Evolutionary conservation across 1,284 basidiomycete species (phyloP).

Genomic region (Ceratobasidium sp.): DNA sequence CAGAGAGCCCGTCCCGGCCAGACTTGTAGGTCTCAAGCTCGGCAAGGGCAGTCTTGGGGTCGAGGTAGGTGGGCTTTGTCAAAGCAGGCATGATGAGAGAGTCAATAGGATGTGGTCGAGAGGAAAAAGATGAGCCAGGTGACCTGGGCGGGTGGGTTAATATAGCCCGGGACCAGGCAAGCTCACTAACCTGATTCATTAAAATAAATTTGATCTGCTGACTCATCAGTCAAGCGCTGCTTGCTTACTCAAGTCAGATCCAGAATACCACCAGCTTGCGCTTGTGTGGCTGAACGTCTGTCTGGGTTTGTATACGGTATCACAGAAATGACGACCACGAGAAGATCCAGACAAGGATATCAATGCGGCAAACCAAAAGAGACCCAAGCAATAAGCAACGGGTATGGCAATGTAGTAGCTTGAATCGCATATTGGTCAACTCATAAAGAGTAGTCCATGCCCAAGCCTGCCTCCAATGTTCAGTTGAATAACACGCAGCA

Average conservation of each 20-base stretch:
- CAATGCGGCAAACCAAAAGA: too few species aligned
- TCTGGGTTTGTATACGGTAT: neutral
- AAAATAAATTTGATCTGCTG: conserved; percentile 37
- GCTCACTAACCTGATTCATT: conserved; percentile 5
- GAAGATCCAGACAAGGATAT: too few species aligned
- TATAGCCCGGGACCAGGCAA: neutral
- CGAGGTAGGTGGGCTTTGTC: conserved; percentile 53
- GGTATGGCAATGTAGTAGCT: too few species aligned
- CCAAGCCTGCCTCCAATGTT: too few species aligned
- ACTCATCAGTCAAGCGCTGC: conserved; percentile 9
- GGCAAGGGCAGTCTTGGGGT: conserved; percentile 70
- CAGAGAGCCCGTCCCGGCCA: conserved; percentile 84
- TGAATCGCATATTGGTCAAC: too few species aligned
- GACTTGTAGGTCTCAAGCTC: conserved; percentile 73
- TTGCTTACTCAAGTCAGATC: neutral
- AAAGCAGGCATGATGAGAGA: conserved; percentile 23
- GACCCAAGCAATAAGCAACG: too few species aligned
- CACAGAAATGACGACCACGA: neutral
- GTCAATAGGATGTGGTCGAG: conserved; percentile 6
- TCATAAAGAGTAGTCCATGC: too few species aligned
- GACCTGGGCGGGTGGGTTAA: conserved; percentile 2
- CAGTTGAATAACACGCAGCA: too few species aligned
- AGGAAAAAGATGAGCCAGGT: conserved; percentile 1
- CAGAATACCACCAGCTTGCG: neutral
- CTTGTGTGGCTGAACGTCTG: neutral